Evolutionary conservation across 768 basidiomycete species (phyloP), one percentile per base, ranked within the genome.

Genomic region (Dictyophora rubrovolvata): DNA sequence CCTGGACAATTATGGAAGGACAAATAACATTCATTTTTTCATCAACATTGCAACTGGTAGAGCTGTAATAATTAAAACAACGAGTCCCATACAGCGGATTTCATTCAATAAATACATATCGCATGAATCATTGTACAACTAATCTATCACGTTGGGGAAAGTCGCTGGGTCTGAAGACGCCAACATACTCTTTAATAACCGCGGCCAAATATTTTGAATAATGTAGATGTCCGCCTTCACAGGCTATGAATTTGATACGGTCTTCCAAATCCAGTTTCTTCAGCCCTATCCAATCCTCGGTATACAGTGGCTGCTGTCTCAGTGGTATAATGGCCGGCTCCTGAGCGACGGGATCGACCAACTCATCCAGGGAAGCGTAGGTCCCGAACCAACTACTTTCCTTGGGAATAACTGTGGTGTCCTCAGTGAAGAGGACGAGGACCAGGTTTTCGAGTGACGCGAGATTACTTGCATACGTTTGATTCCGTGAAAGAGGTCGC

Each of bases 321-420:
- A 93, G 86, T 1, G 87, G 84, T 28, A 92, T 72, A 48, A 88
- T 76, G 1, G 65, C 65, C 66, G 67, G 72, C 50, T 69, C 68
- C 48, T 59, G 48, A 5, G 46, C 61, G 60, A 37, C 65, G 58
- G 20, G 53, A 53, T 18, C 46, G 22, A 56, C 61, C 8, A 71
- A 71, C 17, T 77, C 74, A 18, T 74, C 70, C 8, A 67, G 60
- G 1, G 71, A 72, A 1, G 75, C 75, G 65, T 86, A 85, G 2
- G 86, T 85, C 6, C 87, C 89, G 70, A 93, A 93, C 90, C 89
- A 92, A 11, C 87, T 73, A 64, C 81, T 88, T 70, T 92, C 89
- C 69, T 89, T 89, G 0, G 91, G 91, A 18, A 91, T 76, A 21
- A 89, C 86, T 2, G 87, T 91, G 68, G 77, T 75, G 68, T 93